Conservation (phyloP, 2,329 filamentous ascomycete species). For the Amesomyces nigricolor region DNA sequence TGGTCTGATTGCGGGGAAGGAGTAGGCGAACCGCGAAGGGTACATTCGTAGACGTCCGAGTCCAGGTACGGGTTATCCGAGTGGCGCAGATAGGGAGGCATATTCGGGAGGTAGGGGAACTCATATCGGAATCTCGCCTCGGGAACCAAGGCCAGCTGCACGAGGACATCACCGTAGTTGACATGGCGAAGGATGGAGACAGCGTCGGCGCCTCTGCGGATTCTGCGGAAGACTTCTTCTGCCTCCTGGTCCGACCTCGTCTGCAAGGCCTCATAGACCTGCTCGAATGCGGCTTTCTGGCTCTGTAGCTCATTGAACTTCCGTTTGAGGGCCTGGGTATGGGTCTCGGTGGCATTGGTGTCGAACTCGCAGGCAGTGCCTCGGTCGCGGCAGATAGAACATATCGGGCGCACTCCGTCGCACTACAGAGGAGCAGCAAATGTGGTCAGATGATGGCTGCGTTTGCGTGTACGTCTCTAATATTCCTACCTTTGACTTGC, state of each 20-base stretch:
- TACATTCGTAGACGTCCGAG: constrained; percentile 29
- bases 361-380: constrained; percentile 30
- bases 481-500: constrained; percentile 30
- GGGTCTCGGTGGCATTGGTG: constrained; percentile 29
- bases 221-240: constrained; percentile 31
- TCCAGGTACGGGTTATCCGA: constrained; percentile 29
- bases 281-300: constrained; percentile 27
- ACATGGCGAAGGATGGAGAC: constrained; percentile 32
- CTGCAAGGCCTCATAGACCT: constrained; percentile 28
- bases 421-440: constrained; percentile 23
- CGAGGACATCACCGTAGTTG: constrained; percentile 33
- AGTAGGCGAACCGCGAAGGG: constrained; percentile 2
- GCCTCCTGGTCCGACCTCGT: constrained; percentile 30
- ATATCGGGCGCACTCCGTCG: constrained; percentile 29
- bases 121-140: constrained; percentile 37
- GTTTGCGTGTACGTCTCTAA: background rate
- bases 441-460: background rate
- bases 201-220: constrained; percentile 33
- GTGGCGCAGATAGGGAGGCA: constrained; percentile 28
- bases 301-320: constrained; percentile 29
- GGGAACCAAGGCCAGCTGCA: constrained; percentile 35
- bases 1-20: constrained; percentile 7
- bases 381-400: constrained; percentile 29
- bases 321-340: constrained; percentile 31
- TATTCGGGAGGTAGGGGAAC: constrained; percentile 34